A percentile compares a stretch with the other conserved stretches of the same genome.
These are phyloP conservation scores for Clonostachys rosea DNA, from an alignment of 2,329 filamentous ascomycete species.

Conservation along the genomic window DNA sequence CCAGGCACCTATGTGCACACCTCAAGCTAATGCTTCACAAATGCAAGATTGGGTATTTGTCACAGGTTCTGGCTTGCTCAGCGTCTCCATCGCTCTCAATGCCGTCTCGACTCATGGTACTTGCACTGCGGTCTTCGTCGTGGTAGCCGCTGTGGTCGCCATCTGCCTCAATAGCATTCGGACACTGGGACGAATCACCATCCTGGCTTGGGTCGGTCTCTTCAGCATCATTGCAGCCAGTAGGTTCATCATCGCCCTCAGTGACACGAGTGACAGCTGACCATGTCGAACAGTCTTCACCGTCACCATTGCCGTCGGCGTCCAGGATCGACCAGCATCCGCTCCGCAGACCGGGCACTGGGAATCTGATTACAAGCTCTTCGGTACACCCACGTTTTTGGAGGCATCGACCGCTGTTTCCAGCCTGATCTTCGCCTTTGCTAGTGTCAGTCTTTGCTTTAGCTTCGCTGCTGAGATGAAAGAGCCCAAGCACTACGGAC, in stretches of 20 bases:
- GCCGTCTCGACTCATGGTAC: conserved; percentile 28
- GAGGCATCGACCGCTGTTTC: conserved; percentile 57
- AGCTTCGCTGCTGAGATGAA: conserved; percentile 48
- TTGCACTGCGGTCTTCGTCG: conserved; percentile 33
- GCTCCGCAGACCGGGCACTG: conserved; percentile 14
- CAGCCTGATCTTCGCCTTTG: conserved; percentile 70
- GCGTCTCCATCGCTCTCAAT: conserved; percentile 32
- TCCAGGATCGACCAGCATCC: conserved; percentile 16
- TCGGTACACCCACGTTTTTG: conserved; percentile 32
- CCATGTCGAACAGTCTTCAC: conserved; percentile 22
- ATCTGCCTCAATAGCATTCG: conserved; percentile 23
- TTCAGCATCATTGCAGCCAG: conserved; percentile 26
- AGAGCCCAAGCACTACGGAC: conserved; percentile 37
- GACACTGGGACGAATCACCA: conserved; percentile 21
- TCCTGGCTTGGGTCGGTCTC: conserved; percentile 23
- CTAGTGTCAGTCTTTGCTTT: conserved; percentile 47
- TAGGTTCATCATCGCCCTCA: conserved; percentile 24
- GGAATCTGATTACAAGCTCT: conserved; percentile 18
- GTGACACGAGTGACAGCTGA: conserved; percentile 20
- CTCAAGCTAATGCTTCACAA: conserved; percentile 32
- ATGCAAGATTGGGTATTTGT: conserved; percentile 19
- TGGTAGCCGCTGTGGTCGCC: conserved; percentile 18
- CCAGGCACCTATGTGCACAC: conserved; percentile 2
- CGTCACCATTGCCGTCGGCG: conserved; percentile 18
- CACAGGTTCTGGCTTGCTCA: conserved; percentile 30